Base-by-base conservation (phyloP, 208 protist genomes). In the Wallacemonas sp. region DNA sequence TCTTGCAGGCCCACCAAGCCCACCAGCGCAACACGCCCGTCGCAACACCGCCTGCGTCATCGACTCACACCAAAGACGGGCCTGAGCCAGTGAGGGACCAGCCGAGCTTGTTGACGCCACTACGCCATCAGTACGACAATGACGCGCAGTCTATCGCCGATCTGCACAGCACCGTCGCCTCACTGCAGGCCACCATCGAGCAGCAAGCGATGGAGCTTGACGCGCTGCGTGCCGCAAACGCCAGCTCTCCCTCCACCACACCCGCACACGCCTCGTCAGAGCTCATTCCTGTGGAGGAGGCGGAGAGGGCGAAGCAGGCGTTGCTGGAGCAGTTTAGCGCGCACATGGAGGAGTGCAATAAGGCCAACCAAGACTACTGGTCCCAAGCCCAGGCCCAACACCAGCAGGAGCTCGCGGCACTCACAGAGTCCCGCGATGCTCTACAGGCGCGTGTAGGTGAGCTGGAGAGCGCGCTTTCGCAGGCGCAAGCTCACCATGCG, bases 341-440 rank as follows among this genome's bases (percentile, higher is more conserved):
- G 2, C 82, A 88, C 73, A 82, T 88, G 68, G 38, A 63, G 19
- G 65, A 75, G 47, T 82, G 75, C 47, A 79, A 88, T 68, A 9
- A 49, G 34, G 68, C 71, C 2, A 84, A 87, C 46, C 53, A 75
- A 62, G 55, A 39, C 0, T 75, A 79, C 56, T 83, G 77, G 75
- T 45, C 34, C 12, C 36, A 69, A 34, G 56, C 59, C 6, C 47
- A 54, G n/a, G 46, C 33, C 19, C 41, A 71, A 56, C 77, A 87
- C 21, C 27, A 62, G 56, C 36, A 24, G 33, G 71, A 72, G 46
- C 21, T 80, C 14, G 59, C 41, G 1, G 41, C 47, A 6, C 5
- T 81, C 22, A 28, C 27, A 1, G 26, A 26, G 2, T 68, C 73
- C 65, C 21, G 24, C 49, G 60, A 73, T 46, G 60, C 9, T 14